A percentile compares a stretch with the other conserved stretches of the same genome.
Evolutionary conservation across 2,329 filamentous ascomycete species (phyloP).

Genomic region (Hypoxylon sp.): DNA sequence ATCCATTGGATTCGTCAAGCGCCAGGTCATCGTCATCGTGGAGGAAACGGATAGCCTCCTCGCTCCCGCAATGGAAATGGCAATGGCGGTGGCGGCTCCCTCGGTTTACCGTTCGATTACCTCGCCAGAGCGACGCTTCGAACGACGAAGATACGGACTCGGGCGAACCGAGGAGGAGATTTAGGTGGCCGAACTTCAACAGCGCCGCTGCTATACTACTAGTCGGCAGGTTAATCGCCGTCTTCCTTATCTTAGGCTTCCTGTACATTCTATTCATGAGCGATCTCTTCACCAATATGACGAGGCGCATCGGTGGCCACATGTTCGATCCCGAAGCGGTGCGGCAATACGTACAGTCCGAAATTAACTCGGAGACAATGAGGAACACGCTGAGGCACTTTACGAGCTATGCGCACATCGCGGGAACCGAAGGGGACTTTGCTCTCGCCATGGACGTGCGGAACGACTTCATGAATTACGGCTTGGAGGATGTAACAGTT

Average conservation of each 20-base stretch:
- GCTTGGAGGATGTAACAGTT: constrained; percentile 79
- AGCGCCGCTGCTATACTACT: constrained; percentile 67
- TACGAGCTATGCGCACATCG: constrained; percentile 88
- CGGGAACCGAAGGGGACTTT: constrained; percentile 93
- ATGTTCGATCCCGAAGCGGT: constrained; percentile 89
- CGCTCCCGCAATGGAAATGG: constrained; percentile 68
- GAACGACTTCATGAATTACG: constrained; percentile 77
- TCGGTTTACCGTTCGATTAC: constrained; percentile 62
- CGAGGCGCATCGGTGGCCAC: constrained; percentile 71
- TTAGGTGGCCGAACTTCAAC: constrained; percentile 56
- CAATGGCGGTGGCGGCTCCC: constrained; percentile 65
- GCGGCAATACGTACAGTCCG: constrained; percentile 77
- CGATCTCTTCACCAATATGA: constrained; percentile 79
- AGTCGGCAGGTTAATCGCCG: constrained; percentile 78
- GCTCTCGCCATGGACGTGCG: constrained; percentile 87
- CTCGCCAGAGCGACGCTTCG: constrained; percentile 53
- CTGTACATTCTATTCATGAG: constrained; percentile 89
- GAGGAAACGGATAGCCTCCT: constrained; percentile 68
- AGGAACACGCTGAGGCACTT: constrained; percentile 80
- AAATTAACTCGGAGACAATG: constrained; percentile 77
- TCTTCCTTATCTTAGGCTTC: constrained; percentile 80
- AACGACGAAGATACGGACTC: constrained; percentile 35
- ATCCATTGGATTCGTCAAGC: constrained; percentile 63
- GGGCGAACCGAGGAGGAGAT: constrained; percentile 46
- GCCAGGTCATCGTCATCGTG: constrained; percentile 58